phyloP scores from a whole-genome alignment of 2,329 filamentous ascomycete genomes.

The Xylaria sp. region DNA sequence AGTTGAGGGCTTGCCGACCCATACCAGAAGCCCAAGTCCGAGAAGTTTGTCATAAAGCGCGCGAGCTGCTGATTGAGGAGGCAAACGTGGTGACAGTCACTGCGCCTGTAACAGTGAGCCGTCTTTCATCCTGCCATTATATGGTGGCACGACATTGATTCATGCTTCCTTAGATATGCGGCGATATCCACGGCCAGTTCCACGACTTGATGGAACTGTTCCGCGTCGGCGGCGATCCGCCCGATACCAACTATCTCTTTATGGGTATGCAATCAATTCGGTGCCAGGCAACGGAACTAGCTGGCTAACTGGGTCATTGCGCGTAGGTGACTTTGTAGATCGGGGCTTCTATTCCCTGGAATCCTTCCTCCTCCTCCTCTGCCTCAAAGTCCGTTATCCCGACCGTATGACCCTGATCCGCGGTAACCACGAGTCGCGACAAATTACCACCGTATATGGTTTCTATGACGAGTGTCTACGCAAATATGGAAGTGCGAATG shows the following conservation, averaged over 20 bases:
- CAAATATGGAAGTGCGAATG: slow-evolving; percentile 96
- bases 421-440: slow-evolving; percentile 94
- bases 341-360: slow-evolving; percentile 98
- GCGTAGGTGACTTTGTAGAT: slow-evolving; percentile 90
- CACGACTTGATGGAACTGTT: slow-evolving; percentile 98
- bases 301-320: slow-evolving; percentile 34
- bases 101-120: slow-evolving; percentile 85
- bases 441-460: slow-evolving; percentile 97
- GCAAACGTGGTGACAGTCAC: slow-evolving; percentile 96
- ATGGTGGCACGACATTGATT: slow-evolving; percentile 17
- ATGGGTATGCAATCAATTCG: slow-evolving; percentile 72
- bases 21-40: slow-evolving; percentile 96
- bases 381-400: slow-evolving; percentile 95
- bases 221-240: slow-evolving; percentile 89
- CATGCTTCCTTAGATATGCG: slow-evolving; percentile 75
- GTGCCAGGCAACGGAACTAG: not conserved
- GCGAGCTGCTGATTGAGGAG: slow-evolving; percentile 96
- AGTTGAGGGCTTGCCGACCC: slow-evolving; percentile 92
- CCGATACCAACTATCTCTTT: slow-evolving; percentile 96
- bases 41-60: slow-evolving; percentile 96
- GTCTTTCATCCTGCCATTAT: not conserved
- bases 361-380: slow-evolving; percentile 93
- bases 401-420: slow-evolving; percentile 96
- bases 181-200: slow-evolving; percentile 96
- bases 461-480: slow-evolving; percentile 98